phyloP scores from a whole-genome alignment of 805 yeast genomes.

The Brettanomyces bruxellensis region DNA sequence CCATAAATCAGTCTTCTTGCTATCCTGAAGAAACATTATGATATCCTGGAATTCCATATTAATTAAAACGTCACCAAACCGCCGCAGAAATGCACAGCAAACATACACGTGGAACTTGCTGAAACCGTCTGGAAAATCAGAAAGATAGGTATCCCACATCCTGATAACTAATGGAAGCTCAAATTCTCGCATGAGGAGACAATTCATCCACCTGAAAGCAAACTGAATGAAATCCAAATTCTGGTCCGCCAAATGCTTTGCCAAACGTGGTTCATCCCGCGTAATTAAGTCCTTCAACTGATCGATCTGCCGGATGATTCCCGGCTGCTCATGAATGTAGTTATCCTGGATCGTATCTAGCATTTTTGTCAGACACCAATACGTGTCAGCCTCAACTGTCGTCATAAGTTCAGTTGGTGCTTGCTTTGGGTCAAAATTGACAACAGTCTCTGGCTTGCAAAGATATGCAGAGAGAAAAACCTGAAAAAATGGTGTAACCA shows the following conservation, averaged over 20 bases:
- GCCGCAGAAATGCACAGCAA: conserved; percentile 90
- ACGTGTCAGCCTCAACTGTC: conserved; percentile 87
- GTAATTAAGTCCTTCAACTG: conserved; percentile 70
- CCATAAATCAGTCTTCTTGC: conserved; percentile 77
- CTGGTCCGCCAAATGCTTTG: conserved; percentile 67
- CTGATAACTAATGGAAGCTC: conserved; percentile 69
- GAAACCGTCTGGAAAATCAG: conserved; percentile 70
- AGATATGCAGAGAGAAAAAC: conserved; percentile 68
- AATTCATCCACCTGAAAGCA: conserved; percentile 98
- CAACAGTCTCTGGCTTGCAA: conserved; percentile 36
- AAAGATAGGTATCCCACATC: conserved; percentile 95
- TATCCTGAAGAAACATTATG: conserved; percentile 81
- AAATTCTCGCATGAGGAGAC: conserved; percentile 90
- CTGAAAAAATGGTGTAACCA: conserved; percentile 88
- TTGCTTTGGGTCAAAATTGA: conserved; percentile 50
- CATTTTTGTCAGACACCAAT: conserved; percentile 90
- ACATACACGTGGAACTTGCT: conserved; percentile 93
- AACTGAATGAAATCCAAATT: conserved; percentile 93
- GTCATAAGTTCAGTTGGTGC: conserved; percentile 53
- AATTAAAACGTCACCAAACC: conserved; percentile 73
- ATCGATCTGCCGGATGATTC: conserved; percentile 83
- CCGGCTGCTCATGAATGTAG: conserved; percentile 97
- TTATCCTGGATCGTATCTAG: conserved; percentile 94
- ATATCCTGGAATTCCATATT: conserved; percentile 92
- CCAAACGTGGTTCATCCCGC: conserved; percentile 68